A percentile compares a stretch with the other conserved stretches of the same genome.
Conservation (phyloP, 2,329 filamentous ascomycete species). For the Atkinsonella hypoxylon region DNA sequence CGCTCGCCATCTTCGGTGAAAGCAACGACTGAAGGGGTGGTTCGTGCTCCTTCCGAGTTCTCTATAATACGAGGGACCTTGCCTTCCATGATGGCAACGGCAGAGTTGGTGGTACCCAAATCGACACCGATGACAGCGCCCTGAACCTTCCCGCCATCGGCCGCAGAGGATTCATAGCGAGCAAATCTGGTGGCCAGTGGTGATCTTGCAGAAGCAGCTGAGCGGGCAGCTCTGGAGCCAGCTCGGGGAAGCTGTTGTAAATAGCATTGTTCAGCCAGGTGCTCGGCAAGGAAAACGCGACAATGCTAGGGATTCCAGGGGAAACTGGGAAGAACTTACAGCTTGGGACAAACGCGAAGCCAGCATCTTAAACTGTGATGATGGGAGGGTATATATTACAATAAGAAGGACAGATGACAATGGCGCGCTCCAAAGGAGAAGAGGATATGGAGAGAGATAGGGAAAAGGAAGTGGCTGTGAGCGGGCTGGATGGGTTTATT, state of each 20-base stretch:
- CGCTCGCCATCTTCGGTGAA: constrained; percentile 94
- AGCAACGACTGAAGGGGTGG: constrained; percentile 70
- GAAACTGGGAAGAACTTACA: constrained; percentile 40
- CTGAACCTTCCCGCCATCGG: constrained; percentile 64
- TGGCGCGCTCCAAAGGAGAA: constrained; percentile 18
- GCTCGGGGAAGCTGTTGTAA: constrained; percentile 61
- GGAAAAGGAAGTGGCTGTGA: constrained; percentile 12
- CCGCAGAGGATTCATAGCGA: constrained; percentile 58
- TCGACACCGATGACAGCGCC: constrained; percentile 97
- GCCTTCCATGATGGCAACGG: constrained; percentile 95
- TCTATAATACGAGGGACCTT: constrained; percentile 93
- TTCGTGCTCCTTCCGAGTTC: constrained; percentile 73
- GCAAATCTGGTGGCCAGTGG: constrained; percentile 63
- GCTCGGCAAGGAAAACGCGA: neutral
- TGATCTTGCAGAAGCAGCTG: constrained; percentile 54
- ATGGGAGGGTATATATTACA: constrained; percentile 20
- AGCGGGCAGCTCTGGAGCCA: constrained; percentile 54
- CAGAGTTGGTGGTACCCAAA: constrained; percentile 95
- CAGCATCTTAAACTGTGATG: constrained; percentile 47
- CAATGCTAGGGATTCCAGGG: neutral
- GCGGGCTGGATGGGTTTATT: constrained; percentile 12
- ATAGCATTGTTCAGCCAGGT: constrained; percentile 11
- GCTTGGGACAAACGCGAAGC: constrained; percentile 60
- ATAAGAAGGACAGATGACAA: constrained; percentile 19
- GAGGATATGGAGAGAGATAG: constrained; percentile 16